Base-by-base conservation (phyloP, 2,329 filamentous ascomycete species). In the Sclerotinia nivalis region DNA sequence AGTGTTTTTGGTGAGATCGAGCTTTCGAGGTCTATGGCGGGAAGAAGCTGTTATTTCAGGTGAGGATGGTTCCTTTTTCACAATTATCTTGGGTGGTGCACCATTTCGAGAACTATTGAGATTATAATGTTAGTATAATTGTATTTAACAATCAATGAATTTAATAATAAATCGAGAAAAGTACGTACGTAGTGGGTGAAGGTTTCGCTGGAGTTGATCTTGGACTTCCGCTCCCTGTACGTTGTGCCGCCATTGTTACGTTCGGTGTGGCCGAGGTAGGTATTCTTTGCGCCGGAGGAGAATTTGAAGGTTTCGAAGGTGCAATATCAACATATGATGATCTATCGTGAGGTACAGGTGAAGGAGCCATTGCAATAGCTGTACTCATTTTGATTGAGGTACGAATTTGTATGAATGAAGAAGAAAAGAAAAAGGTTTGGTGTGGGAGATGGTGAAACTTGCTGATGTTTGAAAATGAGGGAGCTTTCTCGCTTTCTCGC, bases 11-110 rank as follows among this genome's bases (percentile, higher is more conserved):
- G 92, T 92, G 45, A 96, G 86, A 79, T 96, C 92, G 70, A 96
- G 86, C 77, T 88, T 90, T 77, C 91, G 87, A 20, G 92, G 92
- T 70, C 92, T 87, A 77, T 93, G 92, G 66, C 92, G 87, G 68
- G 91, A 87, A 71, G 69, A 68, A 20, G 88, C 87, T 66, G 88
- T 85, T 77, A 96, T 88, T 73, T 91, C 91, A 68, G 95, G 95
- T 60, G 95, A 97, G 55, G 91, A 97, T 54, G 91, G 88, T 81
- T 99, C 96, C 82, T 97, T 97, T 85, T 98, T 98, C 71, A 99
- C 94, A 73, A 97, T 87, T 73, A 97, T 96, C 82, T 93, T 94
- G 54, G 92, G 92, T 71, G 85, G 74, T 60, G 72, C 81, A 59
- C 82, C 84, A 84, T 81, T 84, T 82, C 84, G 85, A 80, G 84